These are phyloP conservation scores for Cutaneotrichosporon mucoides DNA, from an alignment of 1,284 basidiomycete species.

Conservation along the genomic window DNA sequence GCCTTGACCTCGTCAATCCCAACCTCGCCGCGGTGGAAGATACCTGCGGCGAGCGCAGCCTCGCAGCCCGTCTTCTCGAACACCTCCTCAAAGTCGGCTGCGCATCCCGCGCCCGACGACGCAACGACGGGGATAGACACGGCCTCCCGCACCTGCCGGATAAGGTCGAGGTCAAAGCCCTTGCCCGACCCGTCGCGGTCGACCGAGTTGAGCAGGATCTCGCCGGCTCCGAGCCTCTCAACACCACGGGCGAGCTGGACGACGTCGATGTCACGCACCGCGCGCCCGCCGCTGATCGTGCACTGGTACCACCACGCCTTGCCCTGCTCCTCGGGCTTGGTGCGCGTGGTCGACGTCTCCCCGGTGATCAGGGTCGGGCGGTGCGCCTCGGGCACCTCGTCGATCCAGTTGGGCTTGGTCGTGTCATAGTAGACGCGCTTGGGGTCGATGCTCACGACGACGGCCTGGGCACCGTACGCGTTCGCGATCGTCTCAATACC, in stretches of 20 bases:
- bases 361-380: slow-evolving; percentile 40
- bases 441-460: slow-evolving; percentile 97
- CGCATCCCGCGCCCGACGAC: slow-evolving; percentile 82
- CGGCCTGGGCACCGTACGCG: slow-evolving; percentile 92
- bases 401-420: slow-evolving; percentile 57
- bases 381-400: slow-evolving; percentile 58
- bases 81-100: slow-evolving; percentile 80
- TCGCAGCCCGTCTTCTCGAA: slow-evolving; percentile 77
- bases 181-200: slow-evolving; percentile 91
- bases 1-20: slow-evolving; percentile 63
- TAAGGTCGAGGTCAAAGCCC: slow-evolving; percentile 86
- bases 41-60: slow-evolving; percentile 93
- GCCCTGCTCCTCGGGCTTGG: slow-evolving; percentile 58
- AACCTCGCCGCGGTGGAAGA: slow-evolving; percentile 92
- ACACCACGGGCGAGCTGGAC: slow-evolving; percentile 86
- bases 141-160: slow-evolving; percentile 67
- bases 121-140: slow-evolving; percentile 93
- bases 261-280: slow-evolving; percentile 81
- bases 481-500: slow-evolving; percentile 90
- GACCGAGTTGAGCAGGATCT: slow-evolving; percentile 93
- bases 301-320: slow-evolving; percentile 99
- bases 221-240: slow-evolving; percentile 86
- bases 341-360: slow-evolving; percentile 53
- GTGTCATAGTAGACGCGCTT: slow-evolving; percentile 78
- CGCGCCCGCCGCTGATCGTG: slow-evolving; percentile 90